Percentiles rank a stretch among this genome's conserved stretches.
phyloP scores from a whole-genome alignment of 2,329 filamentous ascomycete species.

The Pseudocercospora vitis region DNA sequence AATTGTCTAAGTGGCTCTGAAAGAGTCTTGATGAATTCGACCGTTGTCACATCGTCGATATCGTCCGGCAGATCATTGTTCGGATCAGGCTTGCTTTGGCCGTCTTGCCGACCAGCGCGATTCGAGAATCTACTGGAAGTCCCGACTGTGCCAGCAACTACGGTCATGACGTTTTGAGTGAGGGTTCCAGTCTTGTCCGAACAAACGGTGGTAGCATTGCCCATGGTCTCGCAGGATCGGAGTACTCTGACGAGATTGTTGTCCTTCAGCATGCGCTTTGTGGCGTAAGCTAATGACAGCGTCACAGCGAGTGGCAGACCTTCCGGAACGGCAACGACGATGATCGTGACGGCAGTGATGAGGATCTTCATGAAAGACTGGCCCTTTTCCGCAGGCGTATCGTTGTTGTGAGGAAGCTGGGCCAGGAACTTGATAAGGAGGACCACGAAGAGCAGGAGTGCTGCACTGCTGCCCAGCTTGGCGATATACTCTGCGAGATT shows the following conservation, averaged over 20 bases:
- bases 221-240: conserved; percentile 69
- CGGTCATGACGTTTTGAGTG: conserved; percentile 74
- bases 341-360: conserved; percentile 65
- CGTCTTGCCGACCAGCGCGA: conserved; percentile 31
- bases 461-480: conserved; percentile 74
- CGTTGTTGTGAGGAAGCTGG: conserved; percentile 56
- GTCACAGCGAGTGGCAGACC: conserved; percentile 67
- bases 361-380: conserved; percentile 66
- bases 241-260: conserved; percentile 69
- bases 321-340: conserved; percentile 69
- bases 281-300: conserved; percentile 66
- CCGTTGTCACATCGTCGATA: conserved; percentile 51
- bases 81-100: conserved; percentile 27
- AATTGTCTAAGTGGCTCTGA: conserved; percentile 55
- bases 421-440: conserved; percentile 84
- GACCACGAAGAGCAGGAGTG: conserved; percentile 77
- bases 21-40: conserved; percentile 56
- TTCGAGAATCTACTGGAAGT: conserved; percentile 58
- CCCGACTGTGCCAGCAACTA: conserved; percentile 70
- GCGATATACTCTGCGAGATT: conserved; percentile 76
- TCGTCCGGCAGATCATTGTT: conserved; percentile 38
- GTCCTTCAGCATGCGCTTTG: conserved; percentile 66
- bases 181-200: conserved; percentile 77
- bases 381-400: conserved; percentile 69
- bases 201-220: conserved; percentile 72